Conservation (phyloP, 139 green algal genomes). For the Chlorella ohadii region DNA sequence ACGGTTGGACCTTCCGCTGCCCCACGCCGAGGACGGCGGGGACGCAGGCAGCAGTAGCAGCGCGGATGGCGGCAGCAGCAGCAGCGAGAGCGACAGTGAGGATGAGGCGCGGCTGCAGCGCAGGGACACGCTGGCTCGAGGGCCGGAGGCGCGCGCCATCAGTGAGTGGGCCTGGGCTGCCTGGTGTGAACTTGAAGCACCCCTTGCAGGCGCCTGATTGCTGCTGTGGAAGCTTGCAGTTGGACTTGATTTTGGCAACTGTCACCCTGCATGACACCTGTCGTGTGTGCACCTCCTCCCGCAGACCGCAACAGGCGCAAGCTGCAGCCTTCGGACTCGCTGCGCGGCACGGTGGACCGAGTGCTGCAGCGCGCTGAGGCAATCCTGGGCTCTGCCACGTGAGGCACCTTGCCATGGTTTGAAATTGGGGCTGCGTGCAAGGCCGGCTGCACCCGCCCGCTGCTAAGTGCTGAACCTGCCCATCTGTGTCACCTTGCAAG, state of each 20-base stretch:
- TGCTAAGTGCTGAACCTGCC: too few species aligned
- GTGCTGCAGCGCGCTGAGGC: conserved; percentile 11
- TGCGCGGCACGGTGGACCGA: background rate
- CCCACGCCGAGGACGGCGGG: background rate
- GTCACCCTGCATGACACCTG: too few species aligned
- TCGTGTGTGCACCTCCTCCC: too few species aligned
- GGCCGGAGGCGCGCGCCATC: background rate
- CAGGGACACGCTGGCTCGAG: conserved; percentile 7
- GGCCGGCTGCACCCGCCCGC: too few species aligned
- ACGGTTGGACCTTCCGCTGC: background rate
- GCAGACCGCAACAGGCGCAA: background rate
- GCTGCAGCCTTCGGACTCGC: conserved; percentile 7
- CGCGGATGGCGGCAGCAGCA: background rate
- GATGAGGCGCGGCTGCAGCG: background rate
- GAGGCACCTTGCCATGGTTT: too few species aligned
- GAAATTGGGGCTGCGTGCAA: too few species aligned
- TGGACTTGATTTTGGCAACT: too few species aligned
- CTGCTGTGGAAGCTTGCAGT: too few species aligned
- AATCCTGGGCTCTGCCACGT: conserved; percentile 2
- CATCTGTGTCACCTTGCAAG: too few species aligned
- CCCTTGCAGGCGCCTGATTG: too few species aligned
- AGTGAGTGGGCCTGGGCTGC: background rate
- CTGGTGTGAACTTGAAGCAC: too few species aligned
- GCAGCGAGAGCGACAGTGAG: background rate
- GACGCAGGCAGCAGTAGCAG: background rate